Evolutionary conservation across 2,329 filamentous ascomycete species (phyloP), one percentile per base, ranked within the genome.

Genomic region (Botrytis elliptica): DNA sequence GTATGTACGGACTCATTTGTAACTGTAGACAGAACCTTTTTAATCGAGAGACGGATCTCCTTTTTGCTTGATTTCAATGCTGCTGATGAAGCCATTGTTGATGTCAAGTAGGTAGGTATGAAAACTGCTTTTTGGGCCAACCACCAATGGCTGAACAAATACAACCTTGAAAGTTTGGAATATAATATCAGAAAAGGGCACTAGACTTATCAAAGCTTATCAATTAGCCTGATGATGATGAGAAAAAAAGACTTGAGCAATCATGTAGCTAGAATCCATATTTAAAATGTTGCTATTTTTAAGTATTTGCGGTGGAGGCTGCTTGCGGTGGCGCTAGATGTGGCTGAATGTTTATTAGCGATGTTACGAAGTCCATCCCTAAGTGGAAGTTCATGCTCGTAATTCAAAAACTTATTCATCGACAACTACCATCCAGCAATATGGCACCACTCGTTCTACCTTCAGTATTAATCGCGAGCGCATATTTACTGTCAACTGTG

Each of bases 11-110:
- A 86, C 38, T 92, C 88, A n/a, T 87, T 83, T 1, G 90, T 83
- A 66, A 97, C 81, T 12, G 81, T 82, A 33, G 88, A 86, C 33
- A 97, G 86, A 46, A 86, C 86, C 76, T 88, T 84, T 80, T 91
- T 94, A 84, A 97, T 91, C 71, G 88, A 83, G 75, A 85, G 86
- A 73, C 95, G 88, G 75, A 97, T 85, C 78, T 93, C 91, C 81
- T 92, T 91, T 84, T 97, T 97, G 63, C 92, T 90, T 74, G 87
- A 85, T 76, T 86, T 86, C 72, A 94, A 83, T 70, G 88, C 84
- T 64, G 70, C 55, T 29, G 71, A 70, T 68, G 78, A 76, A 65
- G 77, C 75, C 77, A 79, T 79, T 14, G 46, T 71, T 55, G 42
- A 29, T 29, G 29, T 29, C 29, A 29, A 2, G 29, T 29, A 29